Conservation (phyloP, 2,329 filamentous ascomycete genomes). For the Thyridium curvatum region DNA sequence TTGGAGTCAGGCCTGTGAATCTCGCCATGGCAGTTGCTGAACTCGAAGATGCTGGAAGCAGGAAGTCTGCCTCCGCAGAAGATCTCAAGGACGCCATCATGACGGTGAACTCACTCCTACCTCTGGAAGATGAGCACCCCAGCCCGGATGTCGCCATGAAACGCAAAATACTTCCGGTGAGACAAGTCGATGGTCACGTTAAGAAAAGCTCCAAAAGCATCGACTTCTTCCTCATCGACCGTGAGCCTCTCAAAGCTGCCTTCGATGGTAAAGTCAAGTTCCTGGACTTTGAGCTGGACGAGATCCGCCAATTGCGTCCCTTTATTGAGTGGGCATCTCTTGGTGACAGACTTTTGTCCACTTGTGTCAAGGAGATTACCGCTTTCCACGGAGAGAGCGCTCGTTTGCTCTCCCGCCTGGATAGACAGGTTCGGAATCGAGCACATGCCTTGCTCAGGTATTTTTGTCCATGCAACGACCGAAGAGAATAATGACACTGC, state of each 20-base stretch:
- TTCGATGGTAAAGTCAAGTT: slow-evolving; percentile 22
- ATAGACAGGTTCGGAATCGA: slow-evolving; percentile 18
- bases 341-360: slow-evolving; percentile 22
- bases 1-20: slow-evolving; percentile 21
- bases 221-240: slow-evolving; percentile 27
- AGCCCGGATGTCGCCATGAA: slow-evolving; percentile 1
- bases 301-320: slow-evolving; percentile 18
- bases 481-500: background rate
- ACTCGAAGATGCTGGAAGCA: slow-evolving; percentile 13
- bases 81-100: slow-evolving; percentile 22
- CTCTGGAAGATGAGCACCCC: background rate
- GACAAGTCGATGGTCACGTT: slow-evolving; percentile 9
- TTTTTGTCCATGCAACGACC: slow-evolving; percentile 3
- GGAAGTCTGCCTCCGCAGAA: slow-evolving; percentile 2
- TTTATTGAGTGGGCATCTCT: slow-evolving; percentile 27
- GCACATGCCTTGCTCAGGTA: slow-evolving; percentile 26
- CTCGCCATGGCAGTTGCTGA: slow-evolving; percentile 22
- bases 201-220: slow-evolving; percentile 1
- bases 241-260: slow-evolving; percentile 13
- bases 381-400: slow-evolving; percentile 11
- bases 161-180: slow-evolving; percentile 17
- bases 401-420: slow-evolving; percentile 12
- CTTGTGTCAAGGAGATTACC: slow-evolving; percentile 23
- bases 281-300: slow-evolving; percentile 26
- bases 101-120: slow-evolving; percentile 24